Conservation (phyloP, 169 alveolate genomes). For the Plasmodium yoelii region DNA sequence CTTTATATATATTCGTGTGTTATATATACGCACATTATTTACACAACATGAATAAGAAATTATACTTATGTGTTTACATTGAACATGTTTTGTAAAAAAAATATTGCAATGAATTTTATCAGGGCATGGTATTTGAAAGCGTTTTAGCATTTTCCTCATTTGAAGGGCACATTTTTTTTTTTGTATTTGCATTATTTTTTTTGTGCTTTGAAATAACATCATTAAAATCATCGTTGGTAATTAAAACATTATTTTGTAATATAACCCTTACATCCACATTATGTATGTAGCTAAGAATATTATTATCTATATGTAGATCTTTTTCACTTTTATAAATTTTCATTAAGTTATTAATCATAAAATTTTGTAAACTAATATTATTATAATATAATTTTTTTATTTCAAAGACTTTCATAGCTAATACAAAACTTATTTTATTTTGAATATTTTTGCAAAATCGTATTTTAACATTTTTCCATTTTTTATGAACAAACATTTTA, state of each 20-base stretch:
- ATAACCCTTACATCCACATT: constrained; percentile 60
- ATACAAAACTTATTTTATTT: constrained; percentile 45
- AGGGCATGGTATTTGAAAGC: too few relatives aligned
- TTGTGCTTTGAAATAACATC: constrained; percentile 7
- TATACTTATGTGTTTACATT: too few relatives aligned
- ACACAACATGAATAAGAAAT: too few relatives aligned
- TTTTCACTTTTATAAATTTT: constrained; percentile 67
- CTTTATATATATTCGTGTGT: too few relatives aligned
- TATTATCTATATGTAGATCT: constrained; percentile 43
- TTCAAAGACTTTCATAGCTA: constrained; percentile 62
- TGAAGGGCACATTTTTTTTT: not conserved
- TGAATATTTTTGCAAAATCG: constrained; percentile 53
- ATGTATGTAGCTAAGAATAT: constrained; percentile 30
- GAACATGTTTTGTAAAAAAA: too few relatives aligned
- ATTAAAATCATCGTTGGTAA: constrained; percentile 45
- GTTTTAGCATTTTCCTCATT: not conserved
- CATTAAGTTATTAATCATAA: constrained; percentile 66
- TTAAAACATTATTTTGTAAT: constrained; percentile 49
- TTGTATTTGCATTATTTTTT: constrained; percentile 4
- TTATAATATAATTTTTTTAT: constrained; percentile 42
- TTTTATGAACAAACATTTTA: constrained; percentile 32
- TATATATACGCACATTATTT: too few relatives aligned
- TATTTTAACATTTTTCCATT: constrained; percentile 44
- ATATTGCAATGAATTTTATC: too few relatives aligned
- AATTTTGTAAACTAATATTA: constrained; percentile 49